Evolutionary conservation across 2,329 filamentous ascomycete genomes (phyloP).

Genomic region (Nemania sp.): DNA sequence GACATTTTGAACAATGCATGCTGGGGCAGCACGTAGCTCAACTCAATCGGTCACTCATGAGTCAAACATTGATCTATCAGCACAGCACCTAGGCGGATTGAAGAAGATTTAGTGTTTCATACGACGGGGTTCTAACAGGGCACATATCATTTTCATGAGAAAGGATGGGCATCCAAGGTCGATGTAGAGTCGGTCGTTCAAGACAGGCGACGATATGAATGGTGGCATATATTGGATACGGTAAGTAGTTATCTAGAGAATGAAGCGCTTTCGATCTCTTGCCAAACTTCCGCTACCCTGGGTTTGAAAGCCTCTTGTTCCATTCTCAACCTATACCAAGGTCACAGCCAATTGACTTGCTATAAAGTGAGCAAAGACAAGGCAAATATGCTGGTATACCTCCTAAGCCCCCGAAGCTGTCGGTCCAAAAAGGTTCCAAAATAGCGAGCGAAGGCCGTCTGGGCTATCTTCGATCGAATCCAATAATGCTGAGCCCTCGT

Average conservation of each 20-base stretch:
- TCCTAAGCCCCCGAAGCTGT: conserved; percentile 22
- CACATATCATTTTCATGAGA: no score
- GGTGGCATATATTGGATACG: conserved; percentile 25
- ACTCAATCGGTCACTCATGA: no score
- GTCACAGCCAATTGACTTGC: conserved; percentile 30
- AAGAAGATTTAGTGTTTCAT: no score
- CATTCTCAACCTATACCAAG: conserved; percentile 37
- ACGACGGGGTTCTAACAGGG: no score
- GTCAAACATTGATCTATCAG: no score
- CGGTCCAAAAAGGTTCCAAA: conserved; percentile 36
- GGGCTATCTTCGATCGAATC: conserved; percentile 32
- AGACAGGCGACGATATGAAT: conserved; percentile 6
- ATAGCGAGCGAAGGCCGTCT: conserved; percentile 26
- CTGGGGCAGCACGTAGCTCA: no score
- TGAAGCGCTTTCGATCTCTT: conserved; percentile 29
- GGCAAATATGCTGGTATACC: conserved; percentile 25
- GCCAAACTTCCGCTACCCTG: conserved; percentile 37
- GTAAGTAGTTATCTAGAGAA: conserved; percentile 29
- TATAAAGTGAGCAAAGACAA: conserved; percentile 30
- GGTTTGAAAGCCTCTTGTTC: conserved; percentile 30
- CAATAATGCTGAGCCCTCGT: conserved; percentile 35
- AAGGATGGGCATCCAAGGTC: neutral
- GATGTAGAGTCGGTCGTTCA: neutral
- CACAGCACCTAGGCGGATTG: no score
- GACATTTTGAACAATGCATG: no score